A percentile compares a stretch with the other conserved stretches of the same genome.
These are phyloP conservation scores for Pythium rhizo-oryzae DNA, from an alignment of 352 stramenopile genomes.

Conservation along the genomic window DNA sequence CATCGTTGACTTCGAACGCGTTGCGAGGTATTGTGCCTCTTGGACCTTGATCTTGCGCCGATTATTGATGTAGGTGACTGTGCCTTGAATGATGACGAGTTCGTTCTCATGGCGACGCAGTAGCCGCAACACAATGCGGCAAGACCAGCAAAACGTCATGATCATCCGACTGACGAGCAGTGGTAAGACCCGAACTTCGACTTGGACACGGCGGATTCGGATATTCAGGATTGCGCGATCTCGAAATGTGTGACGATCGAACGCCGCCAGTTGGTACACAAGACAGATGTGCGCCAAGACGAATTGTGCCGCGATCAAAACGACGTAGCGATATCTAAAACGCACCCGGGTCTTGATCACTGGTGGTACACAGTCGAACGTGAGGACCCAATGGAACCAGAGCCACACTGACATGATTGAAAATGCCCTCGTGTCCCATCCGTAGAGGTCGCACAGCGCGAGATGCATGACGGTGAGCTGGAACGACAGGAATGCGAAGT, in stretches of 20 bases:
- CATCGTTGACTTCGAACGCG: not conserved
- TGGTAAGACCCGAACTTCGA: constrained; percentile 21
- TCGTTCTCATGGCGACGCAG: constrained; percentile 24
- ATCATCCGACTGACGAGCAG: constrained; percentile 24
- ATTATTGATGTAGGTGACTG: constrained; percentile 33
- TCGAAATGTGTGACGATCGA: constrained; percentile 6
- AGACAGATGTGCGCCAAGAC: constrained; percentile 20
- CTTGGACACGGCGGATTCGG: not conserved
- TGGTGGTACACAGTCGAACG: constrained; percentile 31
- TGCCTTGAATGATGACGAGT: constrained; percentile 32
- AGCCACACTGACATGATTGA: constrained; percentile 30
- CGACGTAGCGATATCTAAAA: constrained; percentile 18
- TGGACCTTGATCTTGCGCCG: constrained; percentile 22
- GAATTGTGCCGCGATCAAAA: constrained; percentile 21
- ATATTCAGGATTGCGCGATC: constrained; percentile 23
- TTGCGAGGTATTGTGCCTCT: constrained; percentile 11
- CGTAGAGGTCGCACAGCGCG: constrained; percentile 36
- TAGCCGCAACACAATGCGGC: constrained; percentile 26
- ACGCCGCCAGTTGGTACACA: constrained; percentile 6
- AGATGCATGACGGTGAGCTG: constrained; percentile 37
- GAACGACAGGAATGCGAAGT: constrained; percentile 42
- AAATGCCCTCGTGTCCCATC: constrained; percentile 30
- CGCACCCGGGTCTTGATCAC: constrained; percentile 17
- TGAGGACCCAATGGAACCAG: constrained; percentile 39
- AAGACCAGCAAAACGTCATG: constrained; percentile 34